Conservation (phyloP, 2,329 filamentous ascomycete genomes). For the Pseudocercospora crystallina region DNA sequence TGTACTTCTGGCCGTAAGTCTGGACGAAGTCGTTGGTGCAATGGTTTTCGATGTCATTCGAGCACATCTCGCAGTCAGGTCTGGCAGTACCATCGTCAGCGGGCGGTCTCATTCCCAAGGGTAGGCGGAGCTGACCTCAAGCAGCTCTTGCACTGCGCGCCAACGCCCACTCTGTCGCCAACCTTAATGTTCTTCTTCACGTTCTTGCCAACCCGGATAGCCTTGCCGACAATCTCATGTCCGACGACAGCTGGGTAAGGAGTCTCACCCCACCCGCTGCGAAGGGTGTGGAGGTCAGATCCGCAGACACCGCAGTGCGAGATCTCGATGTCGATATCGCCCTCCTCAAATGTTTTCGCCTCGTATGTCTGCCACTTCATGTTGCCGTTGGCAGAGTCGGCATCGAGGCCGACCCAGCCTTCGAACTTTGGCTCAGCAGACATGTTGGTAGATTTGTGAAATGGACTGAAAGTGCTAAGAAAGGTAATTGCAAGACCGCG, state of each 20-base stretch:
- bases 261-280: conserved; percentile 42
- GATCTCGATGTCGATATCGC: conserved; percentile 41
- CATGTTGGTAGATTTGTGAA: neutral
- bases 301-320: conserved; percentile 40
- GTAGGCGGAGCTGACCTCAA: conserved; percentile 28
- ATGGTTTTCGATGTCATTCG: conserved; percentile 44
- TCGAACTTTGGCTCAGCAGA: conserved; percentile 50
- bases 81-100: neutral
- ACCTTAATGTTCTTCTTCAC: conserved; percentile 33
- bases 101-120: neutral
- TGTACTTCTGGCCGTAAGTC: conserved; percentile 25
- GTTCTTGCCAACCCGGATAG: conserved; percentile 33
- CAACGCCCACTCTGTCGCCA: conserved; percentile 50
- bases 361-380: conserved; percentile 50
- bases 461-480: neutral
- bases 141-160: conserved; percentile 50
- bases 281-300: conserved; percentile 32
- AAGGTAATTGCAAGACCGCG: too few relatives aligned
- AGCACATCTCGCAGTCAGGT: conserved; percentile 54
- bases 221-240: conserved; percentile 31
- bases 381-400: conserved; percentile 51
- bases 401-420: conserved; percentile 57
- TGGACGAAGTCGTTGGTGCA: conserved; percentile 33
- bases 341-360: conserved; percentile 39
- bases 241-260: conserved; percentile 29